phyloP scores from a whole-genome alignment of 2,329 filamentous ascomycete genomes.

The Fusarium pininemorale region DNA sequence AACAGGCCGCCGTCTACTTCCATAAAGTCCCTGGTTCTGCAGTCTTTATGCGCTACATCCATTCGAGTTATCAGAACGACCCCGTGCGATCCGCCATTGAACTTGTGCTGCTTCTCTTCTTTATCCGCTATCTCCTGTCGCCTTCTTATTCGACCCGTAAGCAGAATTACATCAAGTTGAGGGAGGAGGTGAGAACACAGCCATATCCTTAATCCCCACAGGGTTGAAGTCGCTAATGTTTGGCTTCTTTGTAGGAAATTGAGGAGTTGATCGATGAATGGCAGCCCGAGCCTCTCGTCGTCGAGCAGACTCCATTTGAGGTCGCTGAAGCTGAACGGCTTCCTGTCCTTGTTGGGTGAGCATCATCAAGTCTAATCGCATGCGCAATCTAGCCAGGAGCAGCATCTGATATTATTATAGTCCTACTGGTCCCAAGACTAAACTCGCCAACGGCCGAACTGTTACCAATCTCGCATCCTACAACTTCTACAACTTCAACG shows the following conservation, averaged over 20 bases:
- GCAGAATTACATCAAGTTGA: conserved; percentile 87
- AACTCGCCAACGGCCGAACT: conserved; percentile 86
- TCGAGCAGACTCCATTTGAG: conserved; percentile 77
- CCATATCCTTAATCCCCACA: background rate
- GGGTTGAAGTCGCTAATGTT: background rate
- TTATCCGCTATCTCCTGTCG: conserved; percentile 89
- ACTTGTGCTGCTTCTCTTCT: conserved; percentile 92
- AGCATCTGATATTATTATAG: conserved; percentile 12
- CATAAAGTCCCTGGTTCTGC: conserved; percentile 93
- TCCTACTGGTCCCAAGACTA: conserved; percentile 88
- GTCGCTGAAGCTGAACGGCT: conserved; percentile 83
- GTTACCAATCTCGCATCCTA: conserved; percentile 94
- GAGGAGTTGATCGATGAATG: conserved; percentile 97
- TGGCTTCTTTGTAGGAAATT: conserved; percentile 72
- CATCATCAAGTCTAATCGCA: background rate
- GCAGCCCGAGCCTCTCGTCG: conserved; percentile 91
- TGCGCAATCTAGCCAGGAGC: background rate
- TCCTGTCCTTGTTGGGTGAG: conserved; percentile 87
- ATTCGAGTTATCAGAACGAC: conserved; percentile 97
- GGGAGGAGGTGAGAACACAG: conserved; percentile 68
- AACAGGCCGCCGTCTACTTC: conserved; percentile 71
- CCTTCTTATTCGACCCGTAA: conserved; percentile 93
- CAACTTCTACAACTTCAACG: conserved; percentile 98
- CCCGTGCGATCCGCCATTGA: conserved; percentile 94
- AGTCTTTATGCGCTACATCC: conserved; percentile 93